phyloP scores from a whole-genome alignment of 2,329 filamentous ascomycete genomes.

The Trichoderma endophyticum region DNA sequence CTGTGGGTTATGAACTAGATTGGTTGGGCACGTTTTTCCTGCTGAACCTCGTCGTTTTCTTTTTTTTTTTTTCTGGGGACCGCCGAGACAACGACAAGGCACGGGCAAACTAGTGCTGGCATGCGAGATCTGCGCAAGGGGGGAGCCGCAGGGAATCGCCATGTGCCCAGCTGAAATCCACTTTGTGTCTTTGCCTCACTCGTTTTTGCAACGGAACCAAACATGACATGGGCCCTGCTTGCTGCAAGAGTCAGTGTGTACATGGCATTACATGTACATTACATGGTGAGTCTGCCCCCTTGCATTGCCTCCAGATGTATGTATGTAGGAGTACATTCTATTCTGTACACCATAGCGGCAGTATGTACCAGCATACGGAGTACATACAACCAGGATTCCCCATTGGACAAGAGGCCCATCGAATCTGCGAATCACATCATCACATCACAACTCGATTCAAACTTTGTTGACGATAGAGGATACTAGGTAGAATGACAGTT shows the following conservation, averaged over 20 bases:
- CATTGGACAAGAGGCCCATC: background rate
- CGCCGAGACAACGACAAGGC: background rate
- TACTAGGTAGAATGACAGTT: too few relatives aligned
- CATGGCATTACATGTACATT: too few relatives aligned
- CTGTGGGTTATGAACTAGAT: too few relatives aligned
- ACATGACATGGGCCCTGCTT: background rate
- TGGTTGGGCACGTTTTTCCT: background rate
- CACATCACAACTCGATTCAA: background rate
- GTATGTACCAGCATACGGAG: background rate
- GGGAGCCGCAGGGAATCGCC: background rate
- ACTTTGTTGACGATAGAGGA: background rate
- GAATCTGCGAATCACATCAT: background rate
- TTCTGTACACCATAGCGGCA: background rate
- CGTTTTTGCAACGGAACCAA: background rate
- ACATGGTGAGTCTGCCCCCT: background rate
- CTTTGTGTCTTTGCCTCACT: background rate
- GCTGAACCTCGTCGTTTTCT: background rate
- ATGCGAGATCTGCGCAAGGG: conserved; percentile 9
- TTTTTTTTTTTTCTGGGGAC: background rate
- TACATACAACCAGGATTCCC: background rate
- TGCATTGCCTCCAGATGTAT: background rate
- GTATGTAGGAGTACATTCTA: background rate
- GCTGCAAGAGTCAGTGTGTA: background rate
- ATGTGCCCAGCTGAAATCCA: background rate
- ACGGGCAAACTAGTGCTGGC: background rate